Evolutionary conservation across 176 grass and related monocot genomes (phyloP), one percentile per base, ranked within the genome.

Genomic region (Musa itinerans): DNA sequence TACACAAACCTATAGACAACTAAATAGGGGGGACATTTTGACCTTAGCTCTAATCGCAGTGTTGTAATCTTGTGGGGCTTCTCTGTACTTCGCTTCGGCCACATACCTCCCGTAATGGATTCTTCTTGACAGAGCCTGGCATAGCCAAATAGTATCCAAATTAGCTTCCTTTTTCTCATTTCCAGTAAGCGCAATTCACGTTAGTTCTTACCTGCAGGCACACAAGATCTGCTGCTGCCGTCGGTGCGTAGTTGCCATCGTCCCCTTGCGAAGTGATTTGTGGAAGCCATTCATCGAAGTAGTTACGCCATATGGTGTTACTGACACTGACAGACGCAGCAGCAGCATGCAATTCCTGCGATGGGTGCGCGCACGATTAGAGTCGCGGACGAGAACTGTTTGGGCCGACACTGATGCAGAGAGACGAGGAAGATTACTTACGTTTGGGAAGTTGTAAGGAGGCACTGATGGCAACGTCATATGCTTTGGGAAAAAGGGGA

Each of bases 81-180:
- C 69, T 52, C 58, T 80, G 57, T 64, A 80, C 57, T 80, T 80
- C 0, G 29, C 69, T 80, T 80, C 78, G 53, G 78, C 69, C 17
- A 80, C 78, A 64, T 64, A 80, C 50, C 69, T 80, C 1, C 78
- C 78, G 53, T 80, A 80, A 57, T 73, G 48, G 57, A 80, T 80
- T 48, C 78, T 73, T 50, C 78, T 65, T 65, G 78, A 80, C 50
- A 80, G 78, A 2, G 69, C 78, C 78, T 80, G 34, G 52, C 16
- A 63, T 52, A 12, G 17, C 24, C 24, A 61, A 65, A 23, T 65
- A 15, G 43, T 22, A 52, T 0, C 34, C 34, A 6, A 43, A 43
- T 43, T 43, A 43, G 34, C 34, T 43, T 43, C 34, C 34, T 43
- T 43, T 43, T 43, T 43, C 34, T 43, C 34, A 43, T 6, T 43